Conservation (phyloP, 805 yeast genomes). For the Candida chilensis region DNA sequence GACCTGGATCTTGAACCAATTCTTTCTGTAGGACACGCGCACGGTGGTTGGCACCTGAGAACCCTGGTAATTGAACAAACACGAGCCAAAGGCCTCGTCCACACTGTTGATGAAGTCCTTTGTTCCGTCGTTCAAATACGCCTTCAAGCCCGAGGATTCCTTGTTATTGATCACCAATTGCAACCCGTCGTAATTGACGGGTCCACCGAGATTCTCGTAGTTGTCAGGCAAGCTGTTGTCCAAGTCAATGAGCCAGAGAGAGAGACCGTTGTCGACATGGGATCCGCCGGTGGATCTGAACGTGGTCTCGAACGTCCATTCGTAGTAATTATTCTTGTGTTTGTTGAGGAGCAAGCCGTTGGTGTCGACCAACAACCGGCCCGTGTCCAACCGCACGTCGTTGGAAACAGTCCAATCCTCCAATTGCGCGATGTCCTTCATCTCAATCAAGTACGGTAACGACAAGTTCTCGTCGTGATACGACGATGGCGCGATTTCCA, state of each 20-base stretch:
- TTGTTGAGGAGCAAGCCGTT: slow-evolving; percentile 29
- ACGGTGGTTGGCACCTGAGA: slow-evolving; percentile 63
- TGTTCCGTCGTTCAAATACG: slow-evolving; percentile 53
- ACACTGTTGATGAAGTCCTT: slow-evolving; percentile 17
- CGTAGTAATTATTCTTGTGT: slow-evolving; percentile 10
- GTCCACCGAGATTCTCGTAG: slow-evolving; percentile 39
- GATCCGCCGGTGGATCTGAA: slow-evolving; percentile 51
- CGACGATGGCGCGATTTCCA: background rate
- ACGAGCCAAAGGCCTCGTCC: slow-evolving; percentile 37
- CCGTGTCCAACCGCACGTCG: slow-evolving; percentile 32
- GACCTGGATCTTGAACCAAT: slow-evolving; percentile 53
- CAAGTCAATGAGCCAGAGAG: slow-evolving; percentile 43
- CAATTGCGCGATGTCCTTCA: slow-evolving; percentile 10
- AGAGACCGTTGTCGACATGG: slow-evolving; percentile 39
- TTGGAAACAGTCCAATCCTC: slow-evolving; percentile 30
- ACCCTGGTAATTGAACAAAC: slow-evolving; percentile 52
- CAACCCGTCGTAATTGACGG: slow-evolving; percentile 51
- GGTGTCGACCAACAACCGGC: slow-evolving; percentile 33
- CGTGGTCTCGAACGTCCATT: slow-evolving; percentile 53
- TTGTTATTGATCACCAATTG: slow-evolving; percentile 47
- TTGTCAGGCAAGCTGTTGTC: slow-evolving; percentile 4
- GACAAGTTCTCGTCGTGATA: slow-evolving; percentile 15
- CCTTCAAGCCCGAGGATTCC: slow-evolving; percentile 43
- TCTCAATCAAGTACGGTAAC: slow-evolving; percentile 24
- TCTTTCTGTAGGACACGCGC: slow-evolving; percentile 46